Evolutionary conservation across 306 rosid species (phyloP).

Genomic region (Phaseolus lunatus): DNA sequence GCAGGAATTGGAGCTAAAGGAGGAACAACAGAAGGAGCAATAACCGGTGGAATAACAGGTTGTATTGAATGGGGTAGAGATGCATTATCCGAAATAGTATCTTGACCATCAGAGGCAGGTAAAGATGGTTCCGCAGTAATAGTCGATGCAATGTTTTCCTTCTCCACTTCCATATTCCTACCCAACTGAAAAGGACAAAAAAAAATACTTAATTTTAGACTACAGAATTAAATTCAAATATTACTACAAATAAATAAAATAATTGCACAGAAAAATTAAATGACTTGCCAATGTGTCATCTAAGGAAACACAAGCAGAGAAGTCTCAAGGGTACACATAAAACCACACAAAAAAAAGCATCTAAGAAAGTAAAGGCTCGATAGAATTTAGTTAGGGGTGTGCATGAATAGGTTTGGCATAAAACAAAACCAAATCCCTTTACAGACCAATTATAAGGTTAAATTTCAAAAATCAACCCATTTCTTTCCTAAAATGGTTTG

Average conservation of each 20-base stretch:
- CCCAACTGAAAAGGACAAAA: neutral
- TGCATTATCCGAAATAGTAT: constrained; percentile 39
- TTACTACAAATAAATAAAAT: neutral
- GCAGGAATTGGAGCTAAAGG: constrained; percentile 69
- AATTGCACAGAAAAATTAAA: neutral
- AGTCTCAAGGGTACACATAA: neutral
- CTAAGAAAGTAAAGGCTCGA: neutral
- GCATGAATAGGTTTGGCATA: neutral
- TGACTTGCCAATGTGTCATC: neutral
- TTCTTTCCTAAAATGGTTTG: neutral
- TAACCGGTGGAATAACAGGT: constrained; percentile 46
- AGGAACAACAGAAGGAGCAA: constrained; percentile 62
- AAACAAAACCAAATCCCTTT: neutral
- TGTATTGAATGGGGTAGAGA: constrained; percentile 50
- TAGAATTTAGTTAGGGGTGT: neutral
- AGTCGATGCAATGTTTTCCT: constrained; percentile 52
- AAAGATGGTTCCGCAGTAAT: constrained; percentile 58
- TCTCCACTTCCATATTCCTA: constrained; percentile 46
- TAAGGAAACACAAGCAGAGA: neutral
- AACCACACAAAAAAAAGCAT: neutral
- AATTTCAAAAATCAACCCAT: neutral
- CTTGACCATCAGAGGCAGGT: constrained; percentile 53
- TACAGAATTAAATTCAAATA: constrained; percentile 18
- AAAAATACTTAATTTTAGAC: neutral
- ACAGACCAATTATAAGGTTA: neutral